Percentiles rank a stretch among this genome's conserved stretches.
These are phyloP conservation scores for Geotrichum fermentans DNA, from an alignment of 1,139 yeast species.

Conservation along the genomic window DNA sequence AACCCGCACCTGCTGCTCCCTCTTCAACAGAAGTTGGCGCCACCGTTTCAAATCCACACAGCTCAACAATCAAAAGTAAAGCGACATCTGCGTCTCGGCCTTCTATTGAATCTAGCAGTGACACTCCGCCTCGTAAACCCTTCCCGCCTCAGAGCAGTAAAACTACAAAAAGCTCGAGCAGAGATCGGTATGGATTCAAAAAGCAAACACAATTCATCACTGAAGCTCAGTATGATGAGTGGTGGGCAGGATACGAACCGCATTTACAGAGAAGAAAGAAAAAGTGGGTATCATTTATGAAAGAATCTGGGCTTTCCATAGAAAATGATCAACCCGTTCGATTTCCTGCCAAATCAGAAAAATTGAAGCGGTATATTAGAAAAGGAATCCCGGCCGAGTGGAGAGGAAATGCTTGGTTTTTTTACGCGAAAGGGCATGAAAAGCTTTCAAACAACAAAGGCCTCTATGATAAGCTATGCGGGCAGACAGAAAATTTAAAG, in stretches of 20 bases:
- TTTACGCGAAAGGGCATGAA: constrained; percentile 86
- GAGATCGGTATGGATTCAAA: constrained; percentile 83
- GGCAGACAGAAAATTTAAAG: constrained; percentile 47
- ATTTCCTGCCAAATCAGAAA: constrained; percentile 82
- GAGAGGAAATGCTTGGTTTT: constrained; percentile 97
- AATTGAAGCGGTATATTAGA: constrained; percentile 76
- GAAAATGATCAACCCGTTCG: constrained; percentile 39
- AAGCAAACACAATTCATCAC: constrained; percentile 54
- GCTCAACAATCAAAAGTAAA: not conserved
- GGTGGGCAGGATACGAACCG: constrained; percentile 66
- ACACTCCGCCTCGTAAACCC: not conserved
- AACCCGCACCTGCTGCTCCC: not conserved
- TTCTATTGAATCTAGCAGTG: not conserved
- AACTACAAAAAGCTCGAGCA: constrained; percentile 20
- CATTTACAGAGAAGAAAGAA: constrained; percentile 58
- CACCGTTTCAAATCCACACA: no score
- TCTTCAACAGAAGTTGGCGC: not conserved
- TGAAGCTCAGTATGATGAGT: constrained; percentile 56
- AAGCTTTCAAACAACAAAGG: constrained; percentile 64
- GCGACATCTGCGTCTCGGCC: not conserved
- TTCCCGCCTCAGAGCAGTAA: not conserved
- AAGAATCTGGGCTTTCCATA: constrained; percentile 57
- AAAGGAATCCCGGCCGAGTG: constrained; percentile 95
- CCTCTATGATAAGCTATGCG: constrained; percentile 62
- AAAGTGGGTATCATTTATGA: constrained; percentile 70